A percentile compares a stretch with the other conserved stretches of the same genome.
These are phyloP conservation scores for Calonectria hawksworthii DNA, from an alignment of 2,329 filamentous ascomycete genomes.

Conservation along the genomic window DNA sequence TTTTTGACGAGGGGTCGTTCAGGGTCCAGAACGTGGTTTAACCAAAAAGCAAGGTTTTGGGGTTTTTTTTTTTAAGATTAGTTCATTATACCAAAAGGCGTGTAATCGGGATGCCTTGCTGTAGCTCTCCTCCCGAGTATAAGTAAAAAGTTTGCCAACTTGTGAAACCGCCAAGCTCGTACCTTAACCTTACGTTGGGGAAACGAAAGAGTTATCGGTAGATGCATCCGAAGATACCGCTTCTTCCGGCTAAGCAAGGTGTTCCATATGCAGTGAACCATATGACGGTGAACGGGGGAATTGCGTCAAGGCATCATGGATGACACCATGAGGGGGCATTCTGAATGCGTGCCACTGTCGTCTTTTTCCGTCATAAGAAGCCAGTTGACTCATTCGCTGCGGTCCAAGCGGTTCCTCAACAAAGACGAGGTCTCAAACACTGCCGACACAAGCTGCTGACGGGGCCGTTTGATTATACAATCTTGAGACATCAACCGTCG, in stretches of 20 bases:
- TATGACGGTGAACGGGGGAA: neutral
- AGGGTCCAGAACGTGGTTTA: neutral
- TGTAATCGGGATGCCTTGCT: neutral
- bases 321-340: neutral
- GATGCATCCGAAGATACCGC: neutral
- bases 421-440: neutral
- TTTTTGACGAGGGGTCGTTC: neutral
- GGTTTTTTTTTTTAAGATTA: neutral
- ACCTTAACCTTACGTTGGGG: neutral
- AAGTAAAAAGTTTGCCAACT: neutral
- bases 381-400: neutral
- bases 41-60: neutral
- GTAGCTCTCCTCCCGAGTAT: neutral
- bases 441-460: neutral
- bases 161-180: neutral
- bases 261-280: neutral
- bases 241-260: neutral
- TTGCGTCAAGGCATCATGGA: neutral
- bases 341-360: neutral
- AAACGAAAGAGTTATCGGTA: neutral
- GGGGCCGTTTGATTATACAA: neutral
- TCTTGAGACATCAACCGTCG: neutral
- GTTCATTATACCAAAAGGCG: neutral
- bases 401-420: neutral
- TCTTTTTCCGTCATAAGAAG: neutral